Evolutionary conservation across 257 asterid genomes (phyloP).

Genomic region (Eustoma russellianum): DNA sequence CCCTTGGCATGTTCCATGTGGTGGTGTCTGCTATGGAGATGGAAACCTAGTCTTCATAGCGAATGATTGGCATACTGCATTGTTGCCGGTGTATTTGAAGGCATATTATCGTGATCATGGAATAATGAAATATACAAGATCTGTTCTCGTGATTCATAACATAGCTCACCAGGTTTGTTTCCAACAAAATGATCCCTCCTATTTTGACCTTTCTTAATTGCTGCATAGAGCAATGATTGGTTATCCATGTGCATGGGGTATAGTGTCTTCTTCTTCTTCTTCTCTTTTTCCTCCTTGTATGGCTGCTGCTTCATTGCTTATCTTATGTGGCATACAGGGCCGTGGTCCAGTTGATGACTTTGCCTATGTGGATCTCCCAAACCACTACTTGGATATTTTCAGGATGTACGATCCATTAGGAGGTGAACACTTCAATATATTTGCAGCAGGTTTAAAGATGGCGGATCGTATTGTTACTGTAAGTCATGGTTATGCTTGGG

Average conservation of each 20-base stretch:
- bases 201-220: neutral
- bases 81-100: constrained; percentile 87
- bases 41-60: constrained; percentile 91
- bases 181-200: neutral
- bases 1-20: constrained; percentile 98
- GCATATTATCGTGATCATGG: constrained; percentile 94
- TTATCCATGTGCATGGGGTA: no score
- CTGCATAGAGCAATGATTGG: no score
- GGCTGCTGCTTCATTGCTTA: neutral
- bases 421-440: constrained; percentile 89
- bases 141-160: constrained; percentile 89
- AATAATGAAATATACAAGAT: constrained; percentile 73
- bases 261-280: neutral
- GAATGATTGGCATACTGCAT: constrained; percentile 97
- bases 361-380: constrained; percentile 57
- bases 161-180: constrained; percentile 92
- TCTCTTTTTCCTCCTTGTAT: neutral
- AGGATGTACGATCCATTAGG: constrained; percentile 79
- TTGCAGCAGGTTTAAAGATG: constrained; percentile 83
- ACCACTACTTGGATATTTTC: constrained; percentile 57
- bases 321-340: constrained; percentile 44
- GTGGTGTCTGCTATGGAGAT: constrained; percentile 96
- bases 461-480: constrained; percentile 89
- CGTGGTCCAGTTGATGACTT: constrained; percentile 89
- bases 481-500: constrained; percentile 87